Evolutionary conservation across 2,329 filamentous ascomycete genomes (phyloP), one percentile per base, ranked within the genome.

Genomic region (Claviceps sorghi): DNA sequence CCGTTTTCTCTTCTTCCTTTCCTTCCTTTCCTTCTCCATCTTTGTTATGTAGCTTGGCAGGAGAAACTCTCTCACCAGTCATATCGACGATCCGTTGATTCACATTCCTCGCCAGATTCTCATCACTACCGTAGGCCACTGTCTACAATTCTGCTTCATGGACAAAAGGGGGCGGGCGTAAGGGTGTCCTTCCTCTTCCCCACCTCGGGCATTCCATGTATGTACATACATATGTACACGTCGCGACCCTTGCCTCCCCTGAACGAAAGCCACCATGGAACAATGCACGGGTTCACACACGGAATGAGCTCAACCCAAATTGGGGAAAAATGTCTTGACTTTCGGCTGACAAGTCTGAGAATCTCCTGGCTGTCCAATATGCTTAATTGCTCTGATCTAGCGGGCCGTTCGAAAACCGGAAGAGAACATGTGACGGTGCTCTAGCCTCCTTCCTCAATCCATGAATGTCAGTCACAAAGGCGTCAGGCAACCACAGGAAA

Each of bases 401-500:
- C 48, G 42, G 21, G 36, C 40, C 43, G 41, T 44, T 26, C 5
- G 26, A 30, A n/a, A 51, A 38, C 29, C 44, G 43, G 29, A 40
- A 42, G 32, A 52, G 19, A 50, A 48, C n/a, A 34, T 52, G 52
- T 51, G 46, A 43, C 50, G 13, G 30, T 29, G 46, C 45, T 43
- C 43, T 41, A 46, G 17, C 22, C 48, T n/a, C 22, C 46, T 26
- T 46, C 21, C n/a, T 38, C 38, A 42, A 48, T 36, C 47, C 44
- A 51, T 52, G 40, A 29, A 48, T 50, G 49, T 40, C 47, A 52
- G 52, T 55, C 51, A 48, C 48, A 29, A 51, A 47, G 34, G 48
- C 52, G 34, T 48, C 44, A 41, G 42, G 48, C 48, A 50, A 40
- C 47, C 21, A 21, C 32, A 8, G 21, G 32, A 38, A 41, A 48